Conservation (phyloP, 1,284 basidiomycete genomes). For the Sparassis latifolia region DNA sequence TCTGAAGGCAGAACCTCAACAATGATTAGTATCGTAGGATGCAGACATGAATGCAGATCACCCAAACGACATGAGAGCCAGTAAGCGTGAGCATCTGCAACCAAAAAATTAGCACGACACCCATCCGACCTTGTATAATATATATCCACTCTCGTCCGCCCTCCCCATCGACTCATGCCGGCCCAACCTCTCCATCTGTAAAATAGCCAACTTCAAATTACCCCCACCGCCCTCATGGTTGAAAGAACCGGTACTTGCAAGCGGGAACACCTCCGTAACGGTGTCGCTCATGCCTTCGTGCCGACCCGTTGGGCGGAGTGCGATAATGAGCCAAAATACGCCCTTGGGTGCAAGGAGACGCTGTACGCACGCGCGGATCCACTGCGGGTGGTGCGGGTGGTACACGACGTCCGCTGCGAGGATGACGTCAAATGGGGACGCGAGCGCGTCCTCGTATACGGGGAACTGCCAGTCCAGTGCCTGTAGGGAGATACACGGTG, state of each 20-base stretch:
- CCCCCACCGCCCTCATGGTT: background rate
- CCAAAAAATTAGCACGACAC: constrained; percentile 1
- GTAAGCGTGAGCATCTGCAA: too few relatives aligned
- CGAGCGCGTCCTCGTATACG: constrained; percentile 36
- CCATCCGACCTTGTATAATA: constrained; percentile 66
- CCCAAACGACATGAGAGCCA: too few relatives aligned
- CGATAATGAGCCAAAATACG: constrained; percentile 68
- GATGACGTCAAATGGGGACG: constrained; percentile 52
- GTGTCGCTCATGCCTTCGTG: constrained; percentile 57
- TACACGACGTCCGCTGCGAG: constrained; percentile 50
- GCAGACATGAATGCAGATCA: too few relatives aligned
- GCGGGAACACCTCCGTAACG: constrained; percentile 53
- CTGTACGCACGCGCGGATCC: constrained; percentile 55
- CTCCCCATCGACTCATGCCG: constrained; percentile 50
- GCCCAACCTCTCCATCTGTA: constrained; percentile 38
- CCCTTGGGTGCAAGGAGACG: constrained; percentile 42
- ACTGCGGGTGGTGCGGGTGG: constrained; percentile 53
- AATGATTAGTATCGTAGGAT: too few relatives aligned
- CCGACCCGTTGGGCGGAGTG: constrained; percentile 58
- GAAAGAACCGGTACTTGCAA: background rate
- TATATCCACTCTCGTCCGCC: constrained; percentile 66
- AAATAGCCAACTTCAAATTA: constrained; percentile 32
- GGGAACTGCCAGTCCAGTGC: constrained; percentile 64
- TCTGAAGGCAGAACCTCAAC: too few relatives aligned
- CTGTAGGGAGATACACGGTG: constrained; percentile 31